Conservation (phyloP, 2,329 filamentous ascomycete genomes). For the Zopfia rhizophila region DNA sequence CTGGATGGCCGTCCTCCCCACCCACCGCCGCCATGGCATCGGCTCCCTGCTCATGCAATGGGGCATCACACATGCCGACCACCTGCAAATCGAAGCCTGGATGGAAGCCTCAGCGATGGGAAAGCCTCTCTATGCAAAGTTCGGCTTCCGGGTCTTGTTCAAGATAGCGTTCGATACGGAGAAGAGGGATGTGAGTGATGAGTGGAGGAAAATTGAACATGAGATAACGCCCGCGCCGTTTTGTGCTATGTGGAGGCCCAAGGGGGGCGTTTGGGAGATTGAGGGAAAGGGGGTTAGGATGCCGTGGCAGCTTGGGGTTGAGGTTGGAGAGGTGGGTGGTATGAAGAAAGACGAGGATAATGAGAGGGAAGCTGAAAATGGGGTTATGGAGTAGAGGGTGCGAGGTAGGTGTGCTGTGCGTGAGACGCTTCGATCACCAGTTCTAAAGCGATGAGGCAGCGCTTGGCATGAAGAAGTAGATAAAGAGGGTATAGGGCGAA, state of each 20-base stretch:
- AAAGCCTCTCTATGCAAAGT: constrained; percentile 48
- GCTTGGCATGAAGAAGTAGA: no score
- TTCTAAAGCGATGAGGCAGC: no score
- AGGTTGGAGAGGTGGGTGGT: no score
- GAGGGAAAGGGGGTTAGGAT: constrained; percentile 26
- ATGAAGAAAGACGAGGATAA: no score
- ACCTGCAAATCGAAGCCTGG: constrained; percentile 48
- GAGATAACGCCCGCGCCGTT: constrained; percentile 44
- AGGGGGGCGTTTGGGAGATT: constrained; percentile 26
- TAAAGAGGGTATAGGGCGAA: no score
- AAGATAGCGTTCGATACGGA: constrained; percentile 45
- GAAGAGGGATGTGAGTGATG: constrained; percentile 33
- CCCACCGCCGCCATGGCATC: constrained; percentile 48
- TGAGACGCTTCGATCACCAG: no score
- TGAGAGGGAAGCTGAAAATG: no score
- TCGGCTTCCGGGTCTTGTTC: constrained; percentile 39
- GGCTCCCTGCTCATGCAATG: constrained; percentile 49
- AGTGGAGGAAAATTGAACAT: constrained; percentile 45
- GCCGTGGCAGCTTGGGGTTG: constrained; percentile 33
- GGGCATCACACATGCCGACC: constrained; percentile 46
- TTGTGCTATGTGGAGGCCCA: constrained; percentile 48
- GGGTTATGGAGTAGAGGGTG: no score
- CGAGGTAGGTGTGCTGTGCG: no score
- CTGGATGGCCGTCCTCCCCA: constrained; percentile 49
- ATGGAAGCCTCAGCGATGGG: constrained; percentile 51